These are phyloP conservation scores for Bauhinia variegata DNA, from an alignment of 306 rosid species.

Conservation along the genomic window DNA sequence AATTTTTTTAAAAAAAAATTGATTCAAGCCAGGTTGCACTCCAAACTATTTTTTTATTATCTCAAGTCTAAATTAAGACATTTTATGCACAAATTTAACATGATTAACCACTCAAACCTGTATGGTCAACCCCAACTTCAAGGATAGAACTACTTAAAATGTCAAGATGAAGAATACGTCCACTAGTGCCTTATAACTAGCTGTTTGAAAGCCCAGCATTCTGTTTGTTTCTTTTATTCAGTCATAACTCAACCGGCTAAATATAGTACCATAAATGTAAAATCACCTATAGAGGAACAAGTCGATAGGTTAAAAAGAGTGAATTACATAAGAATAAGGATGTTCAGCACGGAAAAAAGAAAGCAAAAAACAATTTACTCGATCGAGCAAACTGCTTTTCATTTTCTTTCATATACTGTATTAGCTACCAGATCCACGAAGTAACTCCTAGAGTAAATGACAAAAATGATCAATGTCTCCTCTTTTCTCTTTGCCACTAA, in stretches of 20 bases:
- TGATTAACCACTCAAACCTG: not conserved
- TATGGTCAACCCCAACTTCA: conserved; percentile 1
- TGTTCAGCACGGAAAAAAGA: not conserved
- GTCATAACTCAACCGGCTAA: not conserved
- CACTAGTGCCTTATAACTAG: not conserved
- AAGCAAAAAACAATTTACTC: not conserved
- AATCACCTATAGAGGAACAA: not conserved
- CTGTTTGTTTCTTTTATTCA: conserved; percentile 19
- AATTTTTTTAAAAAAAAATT: conserved; percentile 9
- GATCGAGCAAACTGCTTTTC: not conserved
- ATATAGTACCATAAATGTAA: not conserved
- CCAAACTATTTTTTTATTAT: not conserved
- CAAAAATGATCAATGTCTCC: conserved; percentile 13
- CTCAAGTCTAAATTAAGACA: not conserved
- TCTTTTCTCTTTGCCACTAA: not conserved
- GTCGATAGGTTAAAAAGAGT: conserved; percentile 4
- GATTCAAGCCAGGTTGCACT: conserved; percentile 4
- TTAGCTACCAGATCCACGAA: conserved; percentile 3
- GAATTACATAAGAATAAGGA: not conserved
- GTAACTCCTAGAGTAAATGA: conserved; percentile 1
- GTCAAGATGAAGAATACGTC: not conserved
- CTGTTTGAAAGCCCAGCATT: not conserved
- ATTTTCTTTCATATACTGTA: not conserved
- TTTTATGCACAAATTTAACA: not conserved
- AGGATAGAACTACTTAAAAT: conserved; percentile 12